Evolutionary conservation across 1,139 yeast genomes (phyloP).

Genomic region (Magnusiomyces fungicola): DNA sequence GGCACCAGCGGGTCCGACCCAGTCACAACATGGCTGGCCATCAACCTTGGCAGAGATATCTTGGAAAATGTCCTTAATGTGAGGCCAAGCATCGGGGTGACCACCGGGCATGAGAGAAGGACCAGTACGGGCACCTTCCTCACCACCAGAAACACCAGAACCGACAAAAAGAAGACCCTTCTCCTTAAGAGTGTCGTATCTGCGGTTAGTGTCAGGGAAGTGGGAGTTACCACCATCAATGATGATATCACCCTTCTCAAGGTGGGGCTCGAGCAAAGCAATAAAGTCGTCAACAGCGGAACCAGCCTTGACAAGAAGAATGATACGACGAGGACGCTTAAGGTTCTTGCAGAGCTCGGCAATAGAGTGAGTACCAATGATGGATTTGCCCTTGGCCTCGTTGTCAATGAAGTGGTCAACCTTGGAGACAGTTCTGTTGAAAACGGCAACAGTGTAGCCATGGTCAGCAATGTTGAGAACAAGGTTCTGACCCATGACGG

Average conservation of each 20-base stretch:
- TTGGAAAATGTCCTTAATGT: constrained; percentile 94
- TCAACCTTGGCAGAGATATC: constrained; percentile 92
- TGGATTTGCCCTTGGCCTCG: constrained; percentile 84
- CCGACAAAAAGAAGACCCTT: constrained; percentile 94
- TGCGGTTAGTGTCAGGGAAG: constrained; percentile 97
- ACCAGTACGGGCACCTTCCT: constrained; percentile 99
- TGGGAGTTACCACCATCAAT: constrained; percentile 99
- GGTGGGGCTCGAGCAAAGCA: constrained; percentile 76
- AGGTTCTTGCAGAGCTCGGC: constrained; percentile 81
- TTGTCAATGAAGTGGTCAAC: constrained; percentile 88
- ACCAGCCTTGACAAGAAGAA: constrained; percentile 95
- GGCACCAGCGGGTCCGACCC: constrained; percentile 99
- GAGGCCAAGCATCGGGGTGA: constrained; percentile 97
- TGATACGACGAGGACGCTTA: constrained; percentile 95
- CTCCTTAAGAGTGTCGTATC: constrained; percentile 78
- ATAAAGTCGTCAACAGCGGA: constrained; percentile 89
- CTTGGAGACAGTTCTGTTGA: constrained; percentile 94
- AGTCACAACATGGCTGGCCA: constrained; percentile 99
- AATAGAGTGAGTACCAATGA: constrained; percentile 91
- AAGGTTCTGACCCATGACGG: constrained; percentile 99
- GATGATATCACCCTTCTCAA: constrained; percentile 96
- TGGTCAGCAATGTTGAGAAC: constrained; percentile 97
- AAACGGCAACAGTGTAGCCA: constrained; percentile 85
- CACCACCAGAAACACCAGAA: constrained; percentile 99
- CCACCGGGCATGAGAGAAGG: constrained; percentile 99